Conservation (phyloP, 495 filamentous ascomycete genomes). For the Lepidopterella palustris region DNA sequence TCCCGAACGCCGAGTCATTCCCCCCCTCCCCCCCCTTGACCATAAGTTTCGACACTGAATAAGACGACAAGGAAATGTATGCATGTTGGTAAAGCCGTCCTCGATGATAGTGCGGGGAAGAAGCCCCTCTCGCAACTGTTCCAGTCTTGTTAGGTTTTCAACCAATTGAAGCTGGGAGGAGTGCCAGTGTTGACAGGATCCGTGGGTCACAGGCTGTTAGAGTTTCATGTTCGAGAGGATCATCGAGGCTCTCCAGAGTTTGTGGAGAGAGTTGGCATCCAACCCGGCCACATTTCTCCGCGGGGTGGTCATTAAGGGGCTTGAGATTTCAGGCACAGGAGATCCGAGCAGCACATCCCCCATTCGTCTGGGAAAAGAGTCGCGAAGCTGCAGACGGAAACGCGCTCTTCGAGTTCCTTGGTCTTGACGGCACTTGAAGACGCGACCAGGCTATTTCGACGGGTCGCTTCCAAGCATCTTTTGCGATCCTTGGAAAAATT, state of each 20-base stretch:
- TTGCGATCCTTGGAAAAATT: background rate
- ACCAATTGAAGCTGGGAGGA: background rate
- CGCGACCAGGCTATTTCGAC: background rate
- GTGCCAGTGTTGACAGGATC: background rate
- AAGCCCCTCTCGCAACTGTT: background rate
- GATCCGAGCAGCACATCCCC: too few species aligned
- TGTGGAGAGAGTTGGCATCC: background rate
- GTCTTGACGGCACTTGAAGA: background rate
- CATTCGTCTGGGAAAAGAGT: background rate
- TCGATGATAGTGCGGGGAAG: background rate
- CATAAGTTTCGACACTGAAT: background rate
- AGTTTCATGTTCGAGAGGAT: background rate
- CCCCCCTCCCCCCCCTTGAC: background rate
- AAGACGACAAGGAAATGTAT: background rate
- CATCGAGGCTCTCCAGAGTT: background rate
- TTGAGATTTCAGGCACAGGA: slow-evolving; percentile 1
- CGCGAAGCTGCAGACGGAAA: background rate
- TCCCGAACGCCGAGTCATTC: background rate
- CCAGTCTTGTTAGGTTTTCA: background rate
- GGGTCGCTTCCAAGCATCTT: background rate
- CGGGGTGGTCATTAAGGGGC: background rate
- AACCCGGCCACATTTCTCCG: background rate
- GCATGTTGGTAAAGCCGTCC: background rate
- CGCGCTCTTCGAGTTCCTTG: background rate
- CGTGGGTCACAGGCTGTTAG: background rate